These are phyloP conservation scores for Monosporascus sp. DNA, from an alignment of 2,329 filamentous ascomycete genomes.

Conservation along the genomic window DNA sequence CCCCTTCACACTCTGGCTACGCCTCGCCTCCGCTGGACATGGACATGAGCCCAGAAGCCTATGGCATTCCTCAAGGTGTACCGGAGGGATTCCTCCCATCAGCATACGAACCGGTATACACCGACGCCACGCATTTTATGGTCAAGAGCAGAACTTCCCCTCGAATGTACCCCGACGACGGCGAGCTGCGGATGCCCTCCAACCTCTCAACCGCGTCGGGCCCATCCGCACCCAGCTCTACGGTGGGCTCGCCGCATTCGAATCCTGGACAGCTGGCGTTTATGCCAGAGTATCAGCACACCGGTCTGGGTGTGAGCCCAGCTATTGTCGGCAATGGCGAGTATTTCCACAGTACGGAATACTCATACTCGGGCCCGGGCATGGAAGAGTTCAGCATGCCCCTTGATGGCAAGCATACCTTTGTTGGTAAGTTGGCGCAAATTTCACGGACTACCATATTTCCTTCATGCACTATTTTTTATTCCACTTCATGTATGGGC, in stretches of 20 bases:
- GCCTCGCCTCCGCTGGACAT: slow-evolving; percentile 37
- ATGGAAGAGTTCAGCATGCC: slow-evolving; percentile 47
- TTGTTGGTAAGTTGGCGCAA: slow-evolving; percentile 50
- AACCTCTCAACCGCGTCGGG: slow-evolving; percentile 57
- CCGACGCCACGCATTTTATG: slow-evolving; percentile 38
- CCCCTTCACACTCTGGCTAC: slow-evolving; percentile 18
- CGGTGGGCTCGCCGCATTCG: slow-evolving; percentile 62
- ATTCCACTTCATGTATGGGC: slow-evolving; percentile 15
- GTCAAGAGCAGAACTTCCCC: slow-evolving; percentile 44
- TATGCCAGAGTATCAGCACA: slow-evolving; percentile 52
- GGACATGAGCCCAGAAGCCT: slow-evolving; percentile 41
- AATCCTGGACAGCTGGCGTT: slow-evolving; percentile 51
- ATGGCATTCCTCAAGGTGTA: slow-evolving; percentile 32
- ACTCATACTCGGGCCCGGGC: slow-evolving; percentile 45
- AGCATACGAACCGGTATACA: slow-evolving; percentile 43
- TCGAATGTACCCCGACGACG: slow-evolving; percentile 44
- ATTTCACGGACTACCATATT: slow-evolving; percentile 24
- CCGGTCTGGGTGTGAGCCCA: slow-evolving; percentile 54
- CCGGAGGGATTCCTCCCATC: slow-evolving; percentile 36
- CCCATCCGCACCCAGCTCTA: slow-evolving; percentile 60
- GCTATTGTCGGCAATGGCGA: slow-evolving; percentile 55
- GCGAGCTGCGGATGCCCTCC: slow-evolving; percentile 45
- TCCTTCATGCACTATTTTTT: slow-evolving; percentile 18
- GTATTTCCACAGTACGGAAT: slow-evolving; percentile 47
- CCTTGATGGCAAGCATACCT: slow-evolving; percentile 45